Evolutionary conservation across 2,329 filamentous ascomycete genomes (phyloP).

Genomic region (Tolypocladium paradoxum): DNA sequence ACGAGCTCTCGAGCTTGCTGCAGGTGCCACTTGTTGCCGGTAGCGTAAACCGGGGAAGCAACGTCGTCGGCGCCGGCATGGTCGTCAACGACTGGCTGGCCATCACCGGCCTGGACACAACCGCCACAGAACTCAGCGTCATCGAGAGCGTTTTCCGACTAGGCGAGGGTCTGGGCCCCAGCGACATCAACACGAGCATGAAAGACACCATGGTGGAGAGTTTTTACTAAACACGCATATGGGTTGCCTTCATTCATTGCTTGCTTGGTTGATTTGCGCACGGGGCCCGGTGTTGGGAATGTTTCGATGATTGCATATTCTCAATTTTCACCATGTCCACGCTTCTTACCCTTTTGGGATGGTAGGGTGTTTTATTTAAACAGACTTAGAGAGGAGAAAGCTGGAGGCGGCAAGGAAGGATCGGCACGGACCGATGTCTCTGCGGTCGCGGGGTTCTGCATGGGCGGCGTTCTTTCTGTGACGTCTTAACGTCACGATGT

Average conservation of each 20-base stretch:
- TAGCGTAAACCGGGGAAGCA: slow-evolving; percentile 82
- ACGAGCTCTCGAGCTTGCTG: slow-evolving; percentile 85
- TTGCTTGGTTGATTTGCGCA: slow-evolving; percentile 1
- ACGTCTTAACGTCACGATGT: not conserved
- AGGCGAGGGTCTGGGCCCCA: slow-evolving; percentile 73
- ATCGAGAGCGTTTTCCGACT: slow-evolving; percentile 93
- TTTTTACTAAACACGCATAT: slow-evolving; percentile 63
- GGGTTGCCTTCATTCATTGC: slow-evolving; percentile 7
- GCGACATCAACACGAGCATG: slow-evolving; percentile 69
- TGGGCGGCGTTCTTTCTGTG: not conserved
- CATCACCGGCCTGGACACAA: slow-evolving; percentile 86
- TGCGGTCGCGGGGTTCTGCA: not conserved
- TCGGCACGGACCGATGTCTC: not conserved
- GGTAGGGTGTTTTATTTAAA: not conserved
- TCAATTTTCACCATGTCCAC: not conserved
- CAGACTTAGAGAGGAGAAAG: not conserved
- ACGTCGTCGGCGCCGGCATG: slow-evolving; percentile 74
- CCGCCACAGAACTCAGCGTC: slow-evolving; percentile 93
- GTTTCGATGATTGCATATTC: not conserved
- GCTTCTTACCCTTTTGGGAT: slow-evolving; percentile 2
- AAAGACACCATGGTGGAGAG: slow-evolving; percentile 99
- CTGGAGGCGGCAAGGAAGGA: not conserved
- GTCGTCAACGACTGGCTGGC: slow-evolving; percentile 78
- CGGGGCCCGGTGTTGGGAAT: slow-evolving; percentile 5
- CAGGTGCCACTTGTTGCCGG: slow-evolving; percentile 95